phyloP scores from a whole-genome alignment of 352 stramenopile species.

The Phytophthora crassamura region DNA sequence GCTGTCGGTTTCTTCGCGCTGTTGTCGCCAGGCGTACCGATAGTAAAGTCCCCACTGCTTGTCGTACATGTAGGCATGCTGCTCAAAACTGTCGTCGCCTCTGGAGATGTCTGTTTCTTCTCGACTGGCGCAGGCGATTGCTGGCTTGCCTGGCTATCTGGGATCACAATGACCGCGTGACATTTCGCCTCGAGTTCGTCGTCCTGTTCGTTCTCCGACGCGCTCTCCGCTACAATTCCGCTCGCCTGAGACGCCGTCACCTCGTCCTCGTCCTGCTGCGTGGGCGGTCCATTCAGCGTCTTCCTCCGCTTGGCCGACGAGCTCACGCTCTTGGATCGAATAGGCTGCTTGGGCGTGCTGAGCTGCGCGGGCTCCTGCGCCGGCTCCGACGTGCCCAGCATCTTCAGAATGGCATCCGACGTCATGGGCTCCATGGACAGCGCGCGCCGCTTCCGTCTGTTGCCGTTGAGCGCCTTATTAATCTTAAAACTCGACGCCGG shows the following conservation, averaged over 20 bases:
- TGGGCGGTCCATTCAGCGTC: constrained; percentile 38
- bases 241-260: constrained; percentile 35
- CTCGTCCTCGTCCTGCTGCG: constrained; percentile 36
- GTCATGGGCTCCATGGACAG: constrained; percentile 76
- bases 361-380: constrained; percentile 3
- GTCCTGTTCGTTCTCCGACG: constrained; percentile 40
- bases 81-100: constrained; percentile 11
- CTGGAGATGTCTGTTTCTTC: constrained; percentile 16
- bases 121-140: constrained; percentile 8
- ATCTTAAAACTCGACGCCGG: constrained; percentile 19
- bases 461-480: constrained; percentile 21
- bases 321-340: constrained; percentile 27
- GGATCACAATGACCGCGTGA: constrained; percentile 25
- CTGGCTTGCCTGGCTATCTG: constrained; percentile 31
- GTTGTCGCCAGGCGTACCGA: constrained; percentile 15
- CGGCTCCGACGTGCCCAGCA: constrained; percentile 44
- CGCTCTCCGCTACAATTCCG: constrained; percentile 45
- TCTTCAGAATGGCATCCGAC: constrained; percentile 66
- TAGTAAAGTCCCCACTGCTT: constrained; percentile 20
- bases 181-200: constrained; percentile 2
- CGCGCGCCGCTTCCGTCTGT: constrained; percentile 52
- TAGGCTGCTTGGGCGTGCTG: constrained; percentile 33
- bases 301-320: constrained; percentile 42
- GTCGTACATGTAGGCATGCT: constrained; percentile 9
- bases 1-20: constrained; percentile 28